Percentiles rank a stretch among this genome's conserved stretches.
Evolutionary conservation across 257 asterid species (phyloP).

Genomic region (Lavandula angustifolia): DNA sequence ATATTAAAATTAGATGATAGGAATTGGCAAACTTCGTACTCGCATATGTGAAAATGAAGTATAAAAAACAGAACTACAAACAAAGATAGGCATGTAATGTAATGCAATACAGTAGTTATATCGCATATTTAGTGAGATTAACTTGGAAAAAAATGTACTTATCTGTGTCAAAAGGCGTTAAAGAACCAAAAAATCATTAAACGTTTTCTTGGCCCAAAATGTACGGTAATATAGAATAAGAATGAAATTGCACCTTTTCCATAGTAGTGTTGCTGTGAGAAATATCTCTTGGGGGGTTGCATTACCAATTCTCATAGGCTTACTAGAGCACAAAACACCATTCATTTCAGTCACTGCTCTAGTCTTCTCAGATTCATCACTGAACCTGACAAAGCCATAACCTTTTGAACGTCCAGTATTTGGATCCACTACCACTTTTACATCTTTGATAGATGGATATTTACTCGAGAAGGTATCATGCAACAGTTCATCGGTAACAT

Average conservation of each 20-base stretch:
- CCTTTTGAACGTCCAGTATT: conserved; percentile 87
- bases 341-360: conserved; percentile 87
- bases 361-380: conserved; percentile 77
- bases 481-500: conserved; percentile 73
- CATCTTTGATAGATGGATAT: conserved; percentile 82
- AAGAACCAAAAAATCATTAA: not conserved
- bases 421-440: conserved; percentile 82
- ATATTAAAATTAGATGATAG: not conserved
- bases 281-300: conserved; percentile 88
- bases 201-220: not conserved
- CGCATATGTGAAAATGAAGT: not conserved
- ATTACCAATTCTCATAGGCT: conserved; percentile 79
- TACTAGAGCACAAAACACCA: conserved; percentile 73
- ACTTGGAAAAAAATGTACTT: not conserved
- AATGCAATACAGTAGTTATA: not conserved
- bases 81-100: not conserved
- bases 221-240: conserved; percentile 15
- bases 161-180: not conserved
- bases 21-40: not conserved
- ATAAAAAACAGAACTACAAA: not conserved
- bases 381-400: conserved; percentile 89
- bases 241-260: conserved; percentile 59
- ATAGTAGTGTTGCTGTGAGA: conserved; percentile 59
- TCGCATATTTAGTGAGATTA: not conserved
- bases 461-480: conserved; percentile 73